phyloP scores from a whole-genome alignment of 176 grass and related monocot species.

The Triticum timopheevii region DNA sequence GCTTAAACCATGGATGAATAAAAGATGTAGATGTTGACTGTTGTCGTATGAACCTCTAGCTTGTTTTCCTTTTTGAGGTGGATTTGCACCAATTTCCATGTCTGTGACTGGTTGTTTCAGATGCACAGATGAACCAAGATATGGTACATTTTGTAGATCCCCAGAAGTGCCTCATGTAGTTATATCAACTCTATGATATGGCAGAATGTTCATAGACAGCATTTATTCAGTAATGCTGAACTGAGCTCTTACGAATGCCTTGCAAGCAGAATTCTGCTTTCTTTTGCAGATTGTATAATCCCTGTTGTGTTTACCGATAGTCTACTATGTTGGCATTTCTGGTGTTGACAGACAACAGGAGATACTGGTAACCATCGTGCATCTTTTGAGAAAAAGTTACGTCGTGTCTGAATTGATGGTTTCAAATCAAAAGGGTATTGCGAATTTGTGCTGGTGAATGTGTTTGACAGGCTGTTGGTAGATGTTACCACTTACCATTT shows the following conservation, averaged over 20 bases:
- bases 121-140: background rate
- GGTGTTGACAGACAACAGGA: too few species aligned
- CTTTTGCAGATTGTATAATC: background rate
- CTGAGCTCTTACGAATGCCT: background rate
- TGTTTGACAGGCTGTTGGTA: too few species aligned
- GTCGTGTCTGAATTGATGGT: too few species aligned
- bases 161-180: too few species aligned
- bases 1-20: background rate
- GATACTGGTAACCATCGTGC: too few species aligned
- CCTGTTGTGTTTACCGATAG: background rate
- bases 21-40: background rate
- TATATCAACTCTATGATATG: background rate
- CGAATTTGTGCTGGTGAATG: too few species aligned
- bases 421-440: too few species aligned
- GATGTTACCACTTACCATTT: too few species aligned
- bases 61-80: background rate
- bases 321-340: background rate
- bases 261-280: background rate
- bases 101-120: background rate
- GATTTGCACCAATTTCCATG: background rate
- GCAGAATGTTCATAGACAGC: background rate
- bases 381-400: too few species aligned
- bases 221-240: too few species aligned
- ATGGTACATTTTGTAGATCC: too few species aligned
- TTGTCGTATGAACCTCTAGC: background rate